phyloP scores from a whole-genome alignment of 306 rosid species.

The Prunus campanulata region DNA sequence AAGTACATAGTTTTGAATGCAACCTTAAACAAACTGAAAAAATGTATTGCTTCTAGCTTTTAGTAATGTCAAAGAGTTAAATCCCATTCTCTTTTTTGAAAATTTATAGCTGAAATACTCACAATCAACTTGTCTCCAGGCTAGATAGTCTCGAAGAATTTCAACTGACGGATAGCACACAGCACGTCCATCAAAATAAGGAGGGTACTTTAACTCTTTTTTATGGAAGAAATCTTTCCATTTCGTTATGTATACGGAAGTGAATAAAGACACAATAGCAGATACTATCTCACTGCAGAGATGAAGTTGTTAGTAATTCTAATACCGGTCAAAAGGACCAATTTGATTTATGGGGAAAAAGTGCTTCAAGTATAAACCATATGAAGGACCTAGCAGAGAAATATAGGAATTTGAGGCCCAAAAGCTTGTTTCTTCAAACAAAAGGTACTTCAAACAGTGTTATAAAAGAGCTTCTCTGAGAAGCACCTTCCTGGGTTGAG shows the following conservation, averaged over 20 bases:
- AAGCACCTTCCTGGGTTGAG: not conserved
- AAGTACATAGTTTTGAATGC: not conserved
- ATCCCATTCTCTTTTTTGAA: not conserved
- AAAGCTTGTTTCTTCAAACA: too few species aligned
- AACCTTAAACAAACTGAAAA: not conserved
- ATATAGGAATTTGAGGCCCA: not conserved
- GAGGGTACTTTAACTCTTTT: slow-evolving; percentile 55
- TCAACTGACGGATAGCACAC: slow-evolving; percentile 74
- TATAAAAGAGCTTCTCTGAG: not conserved
- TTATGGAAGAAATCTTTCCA: slow-evolving; percentile 60
- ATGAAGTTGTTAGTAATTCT: not conserved
- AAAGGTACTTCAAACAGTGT: not conserved
- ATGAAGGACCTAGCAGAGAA: not conserved
- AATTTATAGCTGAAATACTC: slow-evolving; percentile 20
- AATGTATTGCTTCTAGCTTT: not conserved
- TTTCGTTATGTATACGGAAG: slow-evolving; percentile 55
- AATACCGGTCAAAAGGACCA: not conserved
- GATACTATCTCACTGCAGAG: slow-evolving; percentile 54
- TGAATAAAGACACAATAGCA: slow-evolving; percentile 61
- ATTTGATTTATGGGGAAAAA: not conserved
- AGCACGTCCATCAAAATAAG: slow-evolving; percentile 79
- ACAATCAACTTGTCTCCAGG: slow-evolving; percentile 96
- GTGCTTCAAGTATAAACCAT: not conserved
- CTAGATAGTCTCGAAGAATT: slow-evolving; percentile 72
- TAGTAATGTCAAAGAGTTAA: not conserved